Percentiles rank a stretch among this genome's conserved stretches.
Evolutionary conservation across 768 basidiomycete genomes (phyloP).

Genomic region (Psilocybe sp.): DNA sequence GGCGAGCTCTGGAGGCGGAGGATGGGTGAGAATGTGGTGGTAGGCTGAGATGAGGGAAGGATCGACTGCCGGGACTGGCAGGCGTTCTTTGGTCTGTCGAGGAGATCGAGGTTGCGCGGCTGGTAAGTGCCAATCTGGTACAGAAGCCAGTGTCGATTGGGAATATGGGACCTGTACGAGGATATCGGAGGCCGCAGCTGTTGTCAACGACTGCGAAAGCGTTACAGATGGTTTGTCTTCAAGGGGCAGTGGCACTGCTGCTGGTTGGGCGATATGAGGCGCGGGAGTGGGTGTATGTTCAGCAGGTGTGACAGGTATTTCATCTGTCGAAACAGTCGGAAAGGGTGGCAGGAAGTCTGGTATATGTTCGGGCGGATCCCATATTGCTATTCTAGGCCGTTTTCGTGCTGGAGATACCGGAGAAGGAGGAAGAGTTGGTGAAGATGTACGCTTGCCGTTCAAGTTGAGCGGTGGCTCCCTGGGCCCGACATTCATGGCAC

Average conservation of each 20-base stretch:
- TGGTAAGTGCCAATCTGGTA: conserved; percentile 72
- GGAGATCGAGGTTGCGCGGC: conserved; percentile 27
- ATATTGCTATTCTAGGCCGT: conserved; percentile 51
- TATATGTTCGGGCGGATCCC: conserved; percentile 62
- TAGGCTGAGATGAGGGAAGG: conserved; percentile 67
- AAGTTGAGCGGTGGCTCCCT: neutral
- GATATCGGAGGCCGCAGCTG: conserved; percentile 63
- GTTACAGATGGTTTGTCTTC: conserved; percentile 39
- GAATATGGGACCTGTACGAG: conserved; percentile 71
- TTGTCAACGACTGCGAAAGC: conserved; percentile 39
- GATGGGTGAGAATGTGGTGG: conserved; percentile 75
- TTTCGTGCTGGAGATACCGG: conserved; percentile 59
- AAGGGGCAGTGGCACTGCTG: conserved; percentile 28
- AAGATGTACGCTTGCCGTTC: conserved; percentile 16
- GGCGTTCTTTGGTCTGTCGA: conserved; percentile 19
- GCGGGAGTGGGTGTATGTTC: conserved; percentile 32
- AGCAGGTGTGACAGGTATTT: conserved; percentile 26
- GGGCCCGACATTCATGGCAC: neutral
- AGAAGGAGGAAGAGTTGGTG: conserved; percentile 49
- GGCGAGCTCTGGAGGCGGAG: conserved; percentile 45
- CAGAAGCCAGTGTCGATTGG: conserved; percentile 63
- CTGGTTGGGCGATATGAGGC: conserved; percentile 21
- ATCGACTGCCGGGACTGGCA: conserved; percentile 55
- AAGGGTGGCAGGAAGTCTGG: conserved; percentile 71
- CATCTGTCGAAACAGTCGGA: conserved; percentile 34